Evolutionary conservation across 2,329 filamentous ascomycete species (phyloP), one percentile per base, ranked within the genome.

Genomic region (Hypocreales sp.): DNA sequence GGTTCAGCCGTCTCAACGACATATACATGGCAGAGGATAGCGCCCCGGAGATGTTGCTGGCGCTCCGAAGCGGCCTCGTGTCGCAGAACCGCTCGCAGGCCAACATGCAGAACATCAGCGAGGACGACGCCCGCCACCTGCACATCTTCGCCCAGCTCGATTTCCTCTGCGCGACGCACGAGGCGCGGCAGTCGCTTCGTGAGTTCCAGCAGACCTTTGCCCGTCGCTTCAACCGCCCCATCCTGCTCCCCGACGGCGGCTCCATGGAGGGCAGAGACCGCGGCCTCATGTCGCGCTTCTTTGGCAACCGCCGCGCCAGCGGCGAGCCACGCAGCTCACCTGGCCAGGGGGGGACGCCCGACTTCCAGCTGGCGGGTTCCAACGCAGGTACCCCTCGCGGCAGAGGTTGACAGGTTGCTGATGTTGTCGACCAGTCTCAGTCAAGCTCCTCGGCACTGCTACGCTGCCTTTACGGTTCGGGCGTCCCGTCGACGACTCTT

Each of bases 161-260:
- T 22, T 40, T 47, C 1, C 42, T 60, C 10, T 72, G 67, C 32
- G 40, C 42, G 7, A 69, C 60, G 0, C 39, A 39, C 3, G 60
- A 63, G 26, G 65, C 68, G 1, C 54, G 47, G n/a, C 39, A 46
- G 5, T 55, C 66, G 18, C 44, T 72, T 3, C 49, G 48, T 17
- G 37, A 44, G 4, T 72, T 64, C 57, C 64, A 67, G 41, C 50
- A 60, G 32, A 35, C 33, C 4, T 71, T 63, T 38, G 64, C 65
- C 16, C 51, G 57, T 7, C 48, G 41, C 4, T 35, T 41, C 24
- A 42, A 47, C 8, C 50, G 53, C n/a, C 43, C 51, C 3, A 36
- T 35, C 10, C 44, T 67, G 5, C 47, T 66, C 0, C 60, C 62
- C 0, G 32, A 38, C 2, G 55, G 55, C 6, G 46, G 42, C 11